A percentile compares a stretch with the other conserved stretches of the same genome.
Evolutionary conservation across 2,329 filamentous ascomycete genomes (phyloP).

Genomic region (Apiospora rasikravindrae): DNA sequence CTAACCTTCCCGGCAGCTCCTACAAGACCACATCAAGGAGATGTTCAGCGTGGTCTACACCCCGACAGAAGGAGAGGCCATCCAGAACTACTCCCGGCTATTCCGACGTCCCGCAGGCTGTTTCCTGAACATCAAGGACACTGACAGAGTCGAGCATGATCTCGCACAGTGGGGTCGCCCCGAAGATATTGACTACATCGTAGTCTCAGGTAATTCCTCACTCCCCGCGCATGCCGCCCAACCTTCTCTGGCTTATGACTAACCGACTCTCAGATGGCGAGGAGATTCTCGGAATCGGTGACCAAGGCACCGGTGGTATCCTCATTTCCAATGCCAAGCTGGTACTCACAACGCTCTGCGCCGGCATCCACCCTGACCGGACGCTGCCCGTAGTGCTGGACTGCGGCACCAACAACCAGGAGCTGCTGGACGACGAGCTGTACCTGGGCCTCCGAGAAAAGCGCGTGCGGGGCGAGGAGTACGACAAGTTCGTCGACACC

Average conservation of each 20-base stretch:
- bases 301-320: slow-evolving; percentile 85
- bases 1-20: slow-evolving; percentile 48
- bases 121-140: slow-evolving; percentile 76
- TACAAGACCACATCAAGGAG: slow-evolving; percentile 79
- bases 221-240: neutral
- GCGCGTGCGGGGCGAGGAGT: slow-evolving; percentile 71
- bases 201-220: slow-evolving; percentile 70
- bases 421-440: slow-evolving; percentile 74
- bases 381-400: slow-evolving; percentile 84
- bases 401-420: slow-evolving; percentile 82
- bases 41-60: slow-evolving; percentile 94
- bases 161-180: slow-evolving; percentile 70
- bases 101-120: slow-evolving; percentile 83
- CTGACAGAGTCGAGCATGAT: slow-evolving; percentile 68
- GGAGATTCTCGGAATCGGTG: slow-evolving; percentile 85
- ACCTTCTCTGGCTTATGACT: neutral
- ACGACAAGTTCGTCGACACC: slow-evolving; percentile 76
- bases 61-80: slow-evolving; percentile 87
- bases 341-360: slow-evolving; percentile 81
- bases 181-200: slow-evolving; percentile 86
- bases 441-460: slow-evolving; percentile 77
- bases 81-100: slow-evolving; percentile 79
- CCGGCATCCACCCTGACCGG: slow-evolving; percentile 81
- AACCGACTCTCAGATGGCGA: slow-evolving; percentile 53
- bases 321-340: slow-evolving; percentile 86